A percentile compares a stretch with the other conserved stretches of the same genome.
phyloP scores from a whole-genome alignment of 192 early-diverging fungal species.

The Coemansia sp. region DNA sequence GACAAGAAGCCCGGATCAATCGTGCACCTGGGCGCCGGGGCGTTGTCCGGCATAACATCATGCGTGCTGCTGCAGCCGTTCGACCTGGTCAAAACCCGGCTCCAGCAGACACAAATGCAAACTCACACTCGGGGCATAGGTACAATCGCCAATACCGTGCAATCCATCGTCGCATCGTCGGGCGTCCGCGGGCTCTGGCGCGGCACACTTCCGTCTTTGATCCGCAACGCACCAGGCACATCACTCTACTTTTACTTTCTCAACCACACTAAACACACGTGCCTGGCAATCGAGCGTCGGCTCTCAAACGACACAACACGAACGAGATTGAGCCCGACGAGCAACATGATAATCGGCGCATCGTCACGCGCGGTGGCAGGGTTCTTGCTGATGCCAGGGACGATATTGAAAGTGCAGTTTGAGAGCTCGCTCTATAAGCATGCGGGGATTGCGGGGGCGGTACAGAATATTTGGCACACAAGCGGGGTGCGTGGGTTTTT shows the following conservation, averaged over 20 bases:
- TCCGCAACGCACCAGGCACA: conserved; percentile 52
- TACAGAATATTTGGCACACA: conserved; percentile 61
- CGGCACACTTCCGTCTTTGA: conserved; percentile 44
- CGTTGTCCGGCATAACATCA: conserved; percentile 69
- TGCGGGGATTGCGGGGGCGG: conserved; percentile 64
- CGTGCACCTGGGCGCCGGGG: conserved; percentile 73
- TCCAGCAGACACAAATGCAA: conserved; percentile 59
- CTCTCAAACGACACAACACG: conserved; percentile 12
- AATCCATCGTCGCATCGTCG: conserved; percentile 56
- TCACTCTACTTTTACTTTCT: conserved; percentile 63
- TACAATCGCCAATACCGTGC: conserved; percentile 52
- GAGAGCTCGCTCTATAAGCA: conserved; percentile 89
- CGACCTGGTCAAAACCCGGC: conserved; percentile 79
- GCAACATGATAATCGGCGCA: conserved; percentile 70
- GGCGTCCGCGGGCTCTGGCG: conserved; percentile 53
- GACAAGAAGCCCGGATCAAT: conserved; percentile 43
- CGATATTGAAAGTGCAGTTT: conserved; percentile 86
- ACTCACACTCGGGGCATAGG: neutral
- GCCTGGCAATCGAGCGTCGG: conserved; percentile 22
- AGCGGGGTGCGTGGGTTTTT: conserved; percentile 80
- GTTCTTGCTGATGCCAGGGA: conserved; percentile 90
- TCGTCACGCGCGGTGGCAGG: conserved; percentile 72
- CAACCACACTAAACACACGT: conserved; percentile 39
- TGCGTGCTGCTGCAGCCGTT: conserved; percentile 85
- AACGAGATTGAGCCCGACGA: conserved; percentile 53